Evolutionary conservation across 306 rosid species (phyloP).

Genomic region (Luffa aegyptiaca): DNA sequence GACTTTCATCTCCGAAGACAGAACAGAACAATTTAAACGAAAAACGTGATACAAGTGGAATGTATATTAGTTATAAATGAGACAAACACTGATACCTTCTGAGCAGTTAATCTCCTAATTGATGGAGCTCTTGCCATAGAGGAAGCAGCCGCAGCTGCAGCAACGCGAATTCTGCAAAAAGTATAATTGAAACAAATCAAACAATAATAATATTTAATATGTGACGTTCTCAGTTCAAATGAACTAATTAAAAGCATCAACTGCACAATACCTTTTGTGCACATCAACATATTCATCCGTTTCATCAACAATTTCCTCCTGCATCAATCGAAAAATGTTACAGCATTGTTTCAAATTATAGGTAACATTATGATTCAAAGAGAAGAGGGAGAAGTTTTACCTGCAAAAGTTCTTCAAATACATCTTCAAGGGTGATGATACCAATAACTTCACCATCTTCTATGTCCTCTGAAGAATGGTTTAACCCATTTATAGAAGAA

Average conservation of each 20-base stretch:
- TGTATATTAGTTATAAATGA: not conserved
- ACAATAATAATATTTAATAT: not conserved
- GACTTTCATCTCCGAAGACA: not conserved
- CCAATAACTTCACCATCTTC: constrained; percentile 96
- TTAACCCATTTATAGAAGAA: constrained; percentile 21
- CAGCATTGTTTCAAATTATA: not conserved
- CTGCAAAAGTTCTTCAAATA: constrained; percentile 97
- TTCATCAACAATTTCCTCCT: constrained; percentile 99
- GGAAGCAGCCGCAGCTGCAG: constrained; percentile 97
- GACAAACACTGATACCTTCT: constrained; percentile 51
- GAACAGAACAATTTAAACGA: not conserved
- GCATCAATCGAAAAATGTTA: constrained; percentile 15
- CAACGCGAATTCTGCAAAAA: constrained; percentile 79
- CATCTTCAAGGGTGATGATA: constrained; percentile 93
- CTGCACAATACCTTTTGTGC: constrained; percentile 60
- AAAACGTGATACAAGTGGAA: not conserved
- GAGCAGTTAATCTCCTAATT: constrained; percentile 45
- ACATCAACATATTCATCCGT: constrained; percentile 96
- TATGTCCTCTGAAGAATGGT: constrained; percentile 39
- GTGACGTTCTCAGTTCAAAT: constrained; percentile 4
- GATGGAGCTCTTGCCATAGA: constrained; percentile 86
- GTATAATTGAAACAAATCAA: not conserved
- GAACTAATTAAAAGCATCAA: constrained; percentile 2
- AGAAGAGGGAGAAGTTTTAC: constrained; percentile 18
- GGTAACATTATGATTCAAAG: not conserved